Evolutionary conservation across 2,329 filamentous ascomycete genomes (phyloP).

Genomic region (Colletotrichum horii): DNA sequence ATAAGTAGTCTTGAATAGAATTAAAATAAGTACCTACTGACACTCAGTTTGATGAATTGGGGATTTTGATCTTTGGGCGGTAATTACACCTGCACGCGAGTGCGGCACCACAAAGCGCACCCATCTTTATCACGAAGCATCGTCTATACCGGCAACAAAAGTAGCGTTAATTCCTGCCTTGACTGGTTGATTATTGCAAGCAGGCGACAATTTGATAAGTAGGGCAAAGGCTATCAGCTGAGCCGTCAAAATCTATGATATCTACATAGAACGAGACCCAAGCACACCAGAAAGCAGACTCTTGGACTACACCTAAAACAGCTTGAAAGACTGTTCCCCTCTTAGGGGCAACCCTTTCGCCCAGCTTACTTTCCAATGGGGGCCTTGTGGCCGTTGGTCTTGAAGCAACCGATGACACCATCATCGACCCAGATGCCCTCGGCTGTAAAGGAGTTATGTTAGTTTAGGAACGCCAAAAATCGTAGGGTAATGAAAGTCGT

Average conservation of each 20-base stretch:
- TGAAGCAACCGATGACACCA: background rate
- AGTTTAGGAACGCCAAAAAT: background rate
- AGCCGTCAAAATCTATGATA: rapidly evolving
- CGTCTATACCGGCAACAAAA: too few species aligned
- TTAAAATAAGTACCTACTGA: too few species aligned
- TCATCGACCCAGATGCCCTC: background rate
- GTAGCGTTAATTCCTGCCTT: too few species aligned
- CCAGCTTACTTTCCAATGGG: background rate
- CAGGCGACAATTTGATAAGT: background rate
- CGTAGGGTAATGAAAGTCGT: rapidly evolving
- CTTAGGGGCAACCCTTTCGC: rapidly evolving
- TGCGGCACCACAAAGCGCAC: too few species aligned
- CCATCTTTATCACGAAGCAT: too few species aligned
- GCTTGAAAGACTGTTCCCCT: too few species aligned
- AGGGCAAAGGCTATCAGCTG: background rate
- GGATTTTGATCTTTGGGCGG: too few species aligned
- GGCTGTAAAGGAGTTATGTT: rapidly evolving
- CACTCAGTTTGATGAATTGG: too few species aligned
- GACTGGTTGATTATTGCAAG: background rate
- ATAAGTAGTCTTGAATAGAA: too few species aligned
- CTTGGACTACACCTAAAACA: background rate
- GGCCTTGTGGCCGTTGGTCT: background rate
- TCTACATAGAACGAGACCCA: background rate
- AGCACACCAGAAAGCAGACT: background rate
- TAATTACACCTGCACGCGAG: too few species aligned